Conservation (phyloP, 2,329 filamentous ascomycete genomes). For the Aspergillus brunneoviolaceus region DNA sequence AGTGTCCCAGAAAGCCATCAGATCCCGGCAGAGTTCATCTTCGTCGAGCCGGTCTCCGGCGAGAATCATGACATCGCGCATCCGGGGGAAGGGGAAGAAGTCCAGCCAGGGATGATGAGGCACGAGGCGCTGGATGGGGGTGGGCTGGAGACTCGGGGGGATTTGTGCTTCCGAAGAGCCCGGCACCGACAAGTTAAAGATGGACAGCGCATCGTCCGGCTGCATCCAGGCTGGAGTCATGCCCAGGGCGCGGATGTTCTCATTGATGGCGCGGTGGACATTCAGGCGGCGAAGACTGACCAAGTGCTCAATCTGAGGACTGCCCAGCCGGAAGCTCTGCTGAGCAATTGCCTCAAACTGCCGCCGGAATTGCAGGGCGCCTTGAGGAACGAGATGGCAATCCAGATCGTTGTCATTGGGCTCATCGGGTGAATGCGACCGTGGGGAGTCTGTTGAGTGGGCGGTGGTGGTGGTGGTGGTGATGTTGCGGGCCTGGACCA, state of each 20-base stretch:
- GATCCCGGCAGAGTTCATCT: conserved; percentile 36
- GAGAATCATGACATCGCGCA: conserved; percentile 42
- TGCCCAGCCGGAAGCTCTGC: neutral
- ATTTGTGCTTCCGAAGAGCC: conserved; percentile 7
- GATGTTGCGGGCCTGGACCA: too few species aligned
- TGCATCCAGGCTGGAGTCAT: conserved; percentile 20
- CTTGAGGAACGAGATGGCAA: conserved; percentile 7
- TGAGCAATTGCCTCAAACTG: conserved; percentile 6
- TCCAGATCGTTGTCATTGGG: neutral
- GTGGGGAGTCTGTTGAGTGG: too few species aligned
- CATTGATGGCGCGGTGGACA: conserved; percentile 34
- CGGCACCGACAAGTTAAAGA: conserved; percentile 17
- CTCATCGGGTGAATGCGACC: neutral
- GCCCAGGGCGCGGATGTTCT: conserved; percentile 32
- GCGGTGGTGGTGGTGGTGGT: too few species aligned
- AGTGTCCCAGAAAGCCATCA: conserved; percentile 36
- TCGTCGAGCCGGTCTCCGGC: conserved; percentile 22
- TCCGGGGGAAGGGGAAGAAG: conserved; percentile 33
- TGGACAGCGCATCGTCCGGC: conserved; percentile 26
- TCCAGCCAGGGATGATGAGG: conserved; percentile 44
- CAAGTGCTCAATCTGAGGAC: conserved; percentile 20
- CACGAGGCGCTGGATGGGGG: conserved; percentile 35
- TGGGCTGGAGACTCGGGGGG: conserved; percentile 35
- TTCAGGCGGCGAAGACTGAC: conserved; percentile 36
- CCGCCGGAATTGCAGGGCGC: conserved; percentile 8